Evolutionary conservation across 2,329 filamentous ascomycete genomes (phyloP), one percentile per base, ranked within the genome.

Genomic region (Rhynchosporium secalis): DNA sequence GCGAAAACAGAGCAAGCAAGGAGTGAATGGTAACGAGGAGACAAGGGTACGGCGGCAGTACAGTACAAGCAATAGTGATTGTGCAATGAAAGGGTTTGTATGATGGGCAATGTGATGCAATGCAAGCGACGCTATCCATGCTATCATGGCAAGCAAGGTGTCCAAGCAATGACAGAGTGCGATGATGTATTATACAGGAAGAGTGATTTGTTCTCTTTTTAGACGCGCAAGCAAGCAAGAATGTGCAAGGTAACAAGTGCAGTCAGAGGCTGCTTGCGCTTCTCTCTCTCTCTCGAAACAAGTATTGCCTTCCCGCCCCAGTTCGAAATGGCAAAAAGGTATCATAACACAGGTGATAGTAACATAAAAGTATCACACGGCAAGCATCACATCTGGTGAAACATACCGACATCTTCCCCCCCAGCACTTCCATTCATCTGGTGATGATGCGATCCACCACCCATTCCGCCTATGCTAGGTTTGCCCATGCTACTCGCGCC

Each of bases 401-500:
- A 96, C 92, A 96, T 96, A 96, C 92, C 92, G 87, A 92, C 92
- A 86, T 95, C 83, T 76, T 87, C 92, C 78, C 85, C 86, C 75
- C 85, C 84, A 71, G 82, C 81, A 75, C 80, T 82, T 74, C 86
- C 88, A 75, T 90, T 88, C 63, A 83, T 82, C 74, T 91, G 86
- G 76, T 92, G 92, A 78, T 95, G 91, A 70, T 83, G 81, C 73
- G 87, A 78, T 75, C 85, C 83, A 61, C 81, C 78, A 70, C 87
- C 86, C 85, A 93, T 86, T 76, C 80, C 83, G 68, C 81, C 79
- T 76, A 90, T 82, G 67, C 83, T 84, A 69, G 86, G 84, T 77
- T 89, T 88, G 71, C 83, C 82, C 83, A 89, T 83, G 78, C 81
- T 72, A 58, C 78, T 73, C 72, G 20, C 20, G 20, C 20, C 20